Evolutionary conservation across 345 rosid species (phyloP).

Genomic region (Erucastrum elatum): DNA sequence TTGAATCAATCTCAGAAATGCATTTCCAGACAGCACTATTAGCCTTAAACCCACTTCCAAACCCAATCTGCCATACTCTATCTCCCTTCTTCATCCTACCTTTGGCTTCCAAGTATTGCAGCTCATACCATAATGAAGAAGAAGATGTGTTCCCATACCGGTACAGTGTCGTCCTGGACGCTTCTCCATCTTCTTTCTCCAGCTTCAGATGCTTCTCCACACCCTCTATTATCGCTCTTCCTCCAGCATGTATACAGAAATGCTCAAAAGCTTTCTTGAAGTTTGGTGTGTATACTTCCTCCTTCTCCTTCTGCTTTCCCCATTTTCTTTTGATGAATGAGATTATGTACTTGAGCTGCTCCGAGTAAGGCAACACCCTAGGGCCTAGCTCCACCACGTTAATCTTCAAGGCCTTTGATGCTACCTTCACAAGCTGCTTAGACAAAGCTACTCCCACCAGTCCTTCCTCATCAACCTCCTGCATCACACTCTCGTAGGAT

Average conservation of each 20-base stretch:
- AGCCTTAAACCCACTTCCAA: slow-evolving; percentile 1
- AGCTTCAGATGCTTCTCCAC: slow-evolving; percentile 1
- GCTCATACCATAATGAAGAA: neutral
- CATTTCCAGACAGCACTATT: neutral
- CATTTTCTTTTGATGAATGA: neutral
- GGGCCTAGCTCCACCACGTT: neutral
- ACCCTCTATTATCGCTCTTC: neutral
- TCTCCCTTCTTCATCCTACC: neutral
- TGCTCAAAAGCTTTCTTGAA: neutral
- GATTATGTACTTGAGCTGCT: neutral
- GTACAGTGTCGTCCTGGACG: neutral
- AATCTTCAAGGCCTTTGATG: neutral
- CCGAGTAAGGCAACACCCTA: neutral
- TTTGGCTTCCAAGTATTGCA: neutral
- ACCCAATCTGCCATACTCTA: neutral
- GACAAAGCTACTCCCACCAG: neutral
- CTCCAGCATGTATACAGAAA: neutral
- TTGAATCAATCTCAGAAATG: neutral
- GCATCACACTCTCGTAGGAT: neutral
- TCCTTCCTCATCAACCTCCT: neutral
- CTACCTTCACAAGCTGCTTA: neutral
- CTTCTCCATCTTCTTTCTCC: neutral
- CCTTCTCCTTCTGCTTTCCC: neutral
- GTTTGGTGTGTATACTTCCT: neutral
- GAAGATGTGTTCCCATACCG: neutral